Base-by-base conservation (phyloP, 768 basidiomycete genomes). In the Russula dissimulans region DNA sequence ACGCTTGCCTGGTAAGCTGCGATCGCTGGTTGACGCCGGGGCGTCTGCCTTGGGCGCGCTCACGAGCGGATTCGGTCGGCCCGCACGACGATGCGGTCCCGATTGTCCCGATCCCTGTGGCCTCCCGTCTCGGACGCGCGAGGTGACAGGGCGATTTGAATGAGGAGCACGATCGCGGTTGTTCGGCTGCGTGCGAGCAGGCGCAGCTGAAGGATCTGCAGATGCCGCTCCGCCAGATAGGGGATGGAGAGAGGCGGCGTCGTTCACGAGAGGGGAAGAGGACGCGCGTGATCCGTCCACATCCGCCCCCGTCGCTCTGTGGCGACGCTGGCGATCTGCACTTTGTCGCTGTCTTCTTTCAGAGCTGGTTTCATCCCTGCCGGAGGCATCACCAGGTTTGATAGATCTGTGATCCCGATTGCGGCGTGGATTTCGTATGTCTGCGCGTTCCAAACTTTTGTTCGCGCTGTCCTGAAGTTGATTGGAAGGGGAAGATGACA, bases 1-100 rank as follows among this genome's bases (percentile, higher is more conserved):
- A 11, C 63, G 60, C 26, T n/a, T 56, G 31, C 56, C 54, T 45
- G 56, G 32, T 17, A 39, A 22, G n/a, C 43, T 48, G 5, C 26
- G 17, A 11, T 26, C 47, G 6, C 41, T 22, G 2, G 52, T 11
- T 14, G 26, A 15, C 2, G 45, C 32, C 3, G 4, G 8, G 12
- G 45, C 41, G 2, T 39, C 44, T 6, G 49, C 18, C 5, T 15
- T 29, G 8, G 64, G 32, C 38, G 45, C 62, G 22, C 52, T 56
- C 14, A 54, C 42, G 17, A n/a, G 41, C 12, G 56, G 54, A 29
- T 61, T 64, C 34, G 58, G 60, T 22, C 63, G 59, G 32, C 43
- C 54, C 38, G 54, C 53, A 31, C 52, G 51, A 17, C 55, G 51
- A 41, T 34, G 34, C 39, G 57, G 58, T 26, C 52, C 46, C 38